phyloP scores from a whole-genome alignment of 495 filamentous ascomycete genomes.

The Penicillium alfredii region DNA sequence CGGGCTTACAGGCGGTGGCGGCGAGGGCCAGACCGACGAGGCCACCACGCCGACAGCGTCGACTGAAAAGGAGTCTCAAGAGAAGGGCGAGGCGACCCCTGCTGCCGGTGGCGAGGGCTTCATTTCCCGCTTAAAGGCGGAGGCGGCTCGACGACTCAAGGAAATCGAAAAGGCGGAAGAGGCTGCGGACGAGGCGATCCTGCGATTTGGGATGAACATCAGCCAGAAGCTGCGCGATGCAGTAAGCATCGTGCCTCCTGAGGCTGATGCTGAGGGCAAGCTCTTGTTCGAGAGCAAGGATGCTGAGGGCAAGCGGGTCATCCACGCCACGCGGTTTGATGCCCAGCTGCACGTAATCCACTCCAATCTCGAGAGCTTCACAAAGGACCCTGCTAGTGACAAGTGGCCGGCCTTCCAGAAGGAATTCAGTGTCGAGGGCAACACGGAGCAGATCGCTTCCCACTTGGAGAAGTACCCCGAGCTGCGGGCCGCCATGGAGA shows the following conservation, averaged over 20 bases:
- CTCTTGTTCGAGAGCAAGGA: constrained; percentile 90
- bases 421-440: constrained; percentile 71
- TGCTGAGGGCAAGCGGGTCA: constrained; percentile 79
- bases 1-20: constrained; percentile 20
- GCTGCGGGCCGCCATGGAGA: constrained; percentile 88
- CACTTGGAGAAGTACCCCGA: constrained; percentile 88
- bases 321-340: constrained; percentile 90
- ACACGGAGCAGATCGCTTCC: constrained; percentile 76
- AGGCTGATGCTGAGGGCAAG: constrained; percentile 37
- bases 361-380: constrained; percentile 76
- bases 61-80: constrained; percentile 21
- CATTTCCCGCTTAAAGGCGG: constrained; percentile 72
- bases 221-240: constrained; percentile 88
- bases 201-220: constrained; percentile 89
- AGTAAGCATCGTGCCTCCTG: constrained; percentile 75
- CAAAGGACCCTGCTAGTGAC: constrained; percentile 66
- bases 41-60: constrained; percentile 33
- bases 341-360: constrained; percentile 95
- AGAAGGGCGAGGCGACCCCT: constrained; percentile 52
- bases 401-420: constrained; percentile 72
- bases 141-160: constrained; percentile 78
- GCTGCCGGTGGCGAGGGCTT: constrained; percentile 65
- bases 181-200: constrained; percentile 91
- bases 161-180: constrained; percentile 94
- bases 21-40: constrained; percentile 27